Percentiles rank a stretch among this genome's conserved stretches.
phyloP scores from a whole-genome alignment of 306 rosid genomes.

The Erythrophleum fordii region DNA sequence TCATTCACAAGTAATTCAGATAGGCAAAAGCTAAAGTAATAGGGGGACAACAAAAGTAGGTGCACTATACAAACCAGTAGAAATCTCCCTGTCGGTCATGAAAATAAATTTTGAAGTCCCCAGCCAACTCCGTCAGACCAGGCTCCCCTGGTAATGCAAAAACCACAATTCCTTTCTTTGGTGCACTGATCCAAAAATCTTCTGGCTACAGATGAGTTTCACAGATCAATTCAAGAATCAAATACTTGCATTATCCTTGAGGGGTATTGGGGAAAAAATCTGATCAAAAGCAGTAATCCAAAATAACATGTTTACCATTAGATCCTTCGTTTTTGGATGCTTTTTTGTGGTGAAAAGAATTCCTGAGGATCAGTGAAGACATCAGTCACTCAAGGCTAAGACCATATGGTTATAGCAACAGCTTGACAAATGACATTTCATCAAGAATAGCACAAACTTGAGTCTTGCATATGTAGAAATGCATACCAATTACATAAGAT shows the following conservation, averaged over 20 bases:
- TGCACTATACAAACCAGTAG: slow-evolving; percentile 68
- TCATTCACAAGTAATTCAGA: slow-evolving; percentile 27
- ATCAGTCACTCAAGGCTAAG: slow-evolving; percentile 36
- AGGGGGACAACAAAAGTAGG: slow-evolving; percentile 4
- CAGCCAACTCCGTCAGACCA: slow-evolving; percentile 79
- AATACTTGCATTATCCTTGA: slow-evolving; percentile 27
- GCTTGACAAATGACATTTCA: slow-evolving; percentile 30
- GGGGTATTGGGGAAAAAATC: not conserved
- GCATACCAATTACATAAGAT: not conserved
- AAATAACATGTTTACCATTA: slow-evolving; percentile 62
- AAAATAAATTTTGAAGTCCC: slow-evolving; percentile 93
- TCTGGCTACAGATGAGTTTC: slow-evolving; percentile 71
- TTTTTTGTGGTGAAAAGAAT: slow-evolving; percentile 74
- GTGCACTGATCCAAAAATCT: slow-evolving; percentile 90
- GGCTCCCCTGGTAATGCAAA: slow-evolving; percentile 97
- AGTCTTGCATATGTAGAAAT: slow-evolving; percentile 7
- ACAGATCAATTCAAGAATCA: slow-evolving; percentile 28
- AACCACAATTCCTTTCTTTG: slow-evolving; percentile 86
- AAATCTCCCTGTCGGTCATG: slow-evolving; percentile 96
- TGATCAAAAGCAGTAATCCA: slow-evolving; percentile 21
- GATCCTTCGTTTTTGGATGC: slow-evolving; percentile 84
- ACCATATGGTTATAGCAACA: slow-evolving; percentile 22
- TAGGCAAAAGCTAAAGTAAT: slow-evolving; percentile 14
- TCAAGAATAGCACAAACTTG: slow-evolving; percentile 21
- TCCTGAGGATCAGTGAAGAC: slow-evolving; percentile 58